Evolutionary conservation across 495 filamentous ascomycete species (phyloP).

Genomic region (Xylaria nigripes): DNA sequence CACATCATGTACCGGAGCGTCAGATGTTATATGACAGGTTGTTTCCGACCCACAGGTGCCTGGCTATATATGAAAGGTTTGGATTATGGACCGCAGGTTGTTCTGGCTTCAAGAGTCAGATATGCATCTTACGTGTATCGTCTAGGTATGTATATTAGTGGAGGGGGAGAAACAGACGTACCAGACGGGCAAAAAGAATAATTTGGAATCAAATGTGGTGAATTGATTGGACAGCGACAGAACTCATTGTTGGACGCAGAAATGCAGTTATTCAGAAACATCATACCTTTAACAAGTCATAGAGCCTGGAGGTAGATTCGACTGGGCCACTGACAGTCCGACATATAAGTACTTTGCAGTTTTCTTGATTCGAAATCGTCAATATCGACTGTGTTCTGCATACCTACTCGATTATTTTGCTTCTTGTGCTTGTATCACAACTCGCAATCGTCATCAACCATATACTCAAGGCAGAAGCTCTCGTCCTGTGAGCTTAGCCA

Average conservation of each 20-base stretch:
- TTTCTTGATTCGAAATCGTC: background rate
- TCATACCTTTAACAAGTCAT: background rate
- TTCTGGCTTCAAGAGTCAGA: too few species aligned
- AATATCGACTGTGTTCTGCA: background rate
- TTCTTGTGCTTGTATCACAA: background rate
- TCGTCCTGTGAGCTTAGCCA: background rate
- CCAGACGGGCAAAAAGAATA: background rate
- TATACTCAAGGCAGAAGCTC: background rate
- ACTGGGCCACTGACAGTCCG: too few species aligned
- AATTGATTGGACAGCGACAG: background rate
- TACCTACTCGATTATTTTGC: too few species aligned
- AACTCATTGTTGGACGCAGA: background rate
- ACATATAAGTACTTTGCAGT: background rate
- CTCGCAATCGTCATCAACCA: background rate
- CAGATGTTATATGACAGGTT: too few species aligned
- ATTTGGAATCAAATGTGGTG: constrained; percentile 6
- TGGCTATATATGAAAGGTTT: too few species aligned
- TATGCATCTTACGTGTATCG: too few species aligned
- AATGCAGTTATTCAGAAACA: background rate
- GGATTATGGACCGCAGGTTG: too few species aligned
- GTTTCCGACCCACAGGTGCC: too few species aligned
- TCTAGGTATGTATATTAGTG: too few species aligned
- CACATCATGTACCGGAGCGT: too few species aligned
- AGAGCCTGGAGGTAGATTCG: background rate
- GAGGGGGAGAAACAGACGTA: too few species aligned